Evolutionary conservation across 768 basidiomycete species (phyloP), one percentile per base, ranked within the genome.

Genomic region (Leccinum pellstonianum): DNA sequence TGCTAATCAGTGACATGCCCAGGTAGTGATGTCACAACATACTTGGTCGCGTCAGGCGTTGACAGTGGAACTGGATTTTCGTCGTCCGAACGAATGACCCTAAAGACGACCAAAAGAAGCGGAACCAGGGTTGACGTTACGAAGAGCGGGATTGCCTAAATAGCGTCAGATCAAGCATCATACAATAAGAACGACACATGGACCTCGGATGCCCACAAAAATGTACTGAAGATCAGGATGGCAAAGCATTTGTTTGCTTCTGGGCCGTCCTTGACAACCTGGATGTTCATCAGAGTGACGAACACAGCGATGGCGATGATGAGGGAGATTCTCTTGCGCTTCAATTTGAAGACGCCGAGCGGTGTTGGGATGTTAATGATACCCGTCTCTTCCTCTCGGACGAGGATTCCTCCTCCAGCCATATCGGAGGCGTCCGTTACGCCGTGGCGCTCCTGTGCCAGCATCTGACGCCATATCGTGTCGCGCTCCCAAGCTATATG

Each of bases 401-500:
- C 61, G 17, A 86, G 72, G 15, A 77, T 77, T 1, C 1, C 15
- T 9, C 85, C 86, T 15, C 78, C 67, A 41, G 65, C 64, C 29
- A 72, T 63, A 52, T 76, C 78, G 58, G 75, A 58, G 62, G 76
- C 54, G 47, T 76, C 70, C 23, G 63, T 17, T 25, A 57, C 53
- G 17, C 92, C 90, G 4, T 85, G 81, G 29, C 92, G 83, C 65
- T 92, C 90, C 43, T 85, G 83, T 3, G 86, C 88, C 60, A 97
- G 90, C 23, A 23, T 23, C 23, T 3, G 23, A 3, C 3, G 82
- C 97, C 97, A 99, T 12, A 98, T 89, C 1, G 97, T 99, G 69
- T 98, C 95, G 33, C 97, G 85, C 69, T 98, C 96, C 87, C 95
- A 96, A 4, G 96, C 95, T 62, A 98, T 90, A 69, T 93, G 90